phyloP scores from a whole-genome alignment of 257 asterid genomes.

The Fraxinus pennsylvanica region DNA sequence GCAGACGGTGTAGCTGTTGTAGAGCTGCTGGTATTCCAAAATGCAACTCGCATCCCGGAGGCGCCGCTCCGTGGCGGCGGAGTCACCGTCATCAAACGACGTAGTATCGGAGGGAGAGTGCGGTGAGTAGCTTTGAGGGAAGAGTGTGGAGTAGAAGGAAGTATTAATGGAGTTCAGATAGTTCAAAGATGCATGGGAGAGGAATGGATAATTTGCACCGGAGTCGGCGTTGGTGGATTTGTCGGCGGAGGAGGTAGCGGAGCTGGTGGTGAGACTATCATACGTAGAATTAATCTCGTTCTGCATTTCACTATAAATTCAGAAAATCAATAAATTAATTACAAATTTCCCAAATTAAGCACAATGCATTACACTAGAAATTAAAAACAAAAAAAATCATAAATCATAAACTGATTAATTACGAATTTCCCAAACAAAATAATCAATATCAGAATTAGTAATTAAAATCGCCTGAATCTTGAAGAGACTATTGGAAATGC shows the following conservation, averaged over 20 bases:
- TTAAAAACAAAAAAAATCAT: no score
- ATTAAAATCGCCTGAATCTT: not conserved
- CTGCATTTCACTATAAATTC: not conserved
- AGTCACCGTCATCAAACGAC: not conserved
- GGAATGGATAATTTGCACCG: not conserved
- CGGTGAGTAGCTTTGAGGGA: not conserved
- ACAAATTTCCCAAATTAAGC: not conserved
- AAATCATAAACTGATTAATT: not conserved
- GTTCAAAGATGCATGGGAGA: not conserved
- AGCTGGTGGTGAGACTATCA: not conserved
- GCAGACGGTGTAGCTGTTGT: not conserved
- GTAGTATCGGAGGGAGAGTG: not conserved
- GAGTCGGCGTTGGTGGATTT: not conserved
- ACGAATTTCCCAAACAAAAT: not conserved
- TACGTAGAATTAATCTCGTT: not conserved
- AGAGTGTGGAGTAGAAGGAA: not conserved
- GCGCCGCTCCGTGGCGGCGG: not conserved
- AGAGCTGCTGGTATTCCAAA: slow-evolving; percentile 2
- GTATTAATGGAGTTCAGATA: not conserved
- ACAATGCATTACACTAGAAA: not conserved
- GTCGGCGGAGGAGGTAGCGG: slow-evolving; percentile 1
- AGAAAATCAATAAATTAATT: not conserved
- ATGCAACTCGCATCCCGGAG: not conserved
- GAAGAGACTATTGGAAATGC: not conserved
- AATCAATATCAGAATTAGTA: not conserved